phyloP scores from a whole-genome alignment of 2,329 filamentous ascomycete species.

The Aspergillus niger region DNA sequence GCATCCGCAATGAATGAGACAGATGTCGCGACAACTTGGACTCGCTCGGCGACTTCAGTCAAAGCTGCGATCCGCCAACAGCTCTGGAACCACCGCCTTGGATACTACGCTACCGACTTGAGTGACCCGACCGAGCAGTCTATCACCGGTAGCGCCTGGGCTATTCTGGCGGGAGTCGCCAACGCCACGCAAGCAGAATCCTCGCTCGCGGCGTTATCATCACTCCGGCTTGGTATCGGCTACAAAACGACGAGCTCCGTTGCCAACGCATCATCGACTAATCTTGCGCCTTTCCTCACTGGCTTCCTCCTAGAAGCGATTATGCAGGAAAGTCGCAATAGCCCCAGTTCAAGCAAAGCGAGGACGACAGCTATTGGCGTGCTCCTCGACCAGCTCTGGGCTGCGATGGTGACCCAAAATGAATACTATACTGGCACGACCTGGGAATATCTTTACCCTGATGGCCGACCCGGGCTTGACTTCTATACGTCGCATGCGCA shows the following conservation, averaged over 20 bases:
- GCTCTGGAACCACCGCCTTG: slow-evolving; percentile 16
- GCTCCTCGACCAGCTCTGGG: slow-evolving; percentile 45
- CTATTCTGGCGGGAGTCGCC: slow-evolving; percentile 24
- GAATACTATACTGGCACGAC: slow-evolving; percentile 42
- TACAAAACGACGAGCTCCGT: slow-evolving; percentile 37
- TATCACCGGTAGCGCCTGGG: slow-evolving; percentile 10
- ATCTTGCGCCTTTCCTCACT: slow-evolving; percentile 51
- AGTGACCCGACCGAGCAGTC: slow-evolving; percentile 7
- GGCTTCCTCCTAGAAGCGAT: slow-evolving; percentile 48
- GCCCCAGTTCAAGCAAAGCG: slow-evolving; percentile 19
- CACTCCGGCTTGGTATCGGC: slow-evolving; percentile 37
- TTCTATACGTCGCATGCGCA: slow-evolving; percentile 48
- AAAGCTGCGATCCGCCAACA: slow-evolving; percentile 15
- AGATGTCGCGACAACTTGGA: slow-evolving; percentile 5
- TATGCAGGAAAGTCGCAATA: slow-evolving; percentile 18
- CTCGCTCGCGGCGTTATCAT: slow-evolving; percentile 33
- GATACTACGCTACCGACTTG: slow-evolving; percentile 10
- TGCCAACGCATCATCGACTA: slow-evolving; percentile 20
- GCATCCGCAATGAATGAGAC: slow-evolving; percentile 11
- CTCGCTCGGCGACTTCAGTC: not conserved
- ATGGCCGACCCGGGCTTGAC: slow-evolving; percentile 44
- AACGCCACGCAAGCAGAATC: slow-evolving; percentile 32
- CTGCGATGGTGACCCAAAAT: slow-evolving; percentile 43
- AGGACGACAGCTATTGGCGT: slow-evolving; percentile 26
- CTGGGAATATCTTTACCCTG: slow-evolving; percentile 50